Evolutionary conservation across 225 moss, liverwort and hornwort genomes (phyloP), one percentile per base, ranked within the genome.

Genomic region (Antitrichia curtipendula): DNA sequence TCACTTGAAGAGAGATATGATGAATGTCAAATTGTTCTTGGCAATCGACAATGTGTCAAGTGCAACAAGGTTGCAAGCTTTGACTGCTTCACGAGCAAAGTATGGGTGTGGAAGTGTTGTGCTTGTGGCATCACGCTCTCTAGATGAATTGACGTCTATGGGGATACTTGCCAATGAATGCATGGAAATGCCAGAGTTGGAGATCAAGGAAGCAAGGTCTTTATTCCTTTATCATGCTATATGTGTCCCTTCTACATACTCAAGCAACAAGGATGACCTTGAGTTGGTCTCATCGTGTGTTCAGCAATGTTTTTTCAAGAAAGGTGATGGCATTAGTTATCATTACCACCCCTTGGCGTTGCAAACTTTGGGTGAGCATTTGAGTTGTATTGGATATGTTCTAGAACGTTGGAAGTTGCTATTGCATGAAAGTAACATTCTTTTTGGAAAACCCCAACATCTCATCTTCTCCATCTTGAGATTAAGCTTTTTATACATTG

Each of bases 371-470:
- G 74, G 74, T 18, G 4, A 49, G 0, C 32, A 32, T 12, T 49
- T 74, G 7, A 18, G 4, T 74, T 1, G 2, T 31, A 2, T 2
- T 49, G 31, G 49, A 12, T 49, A 74, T 19, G 4, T 4, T 49
- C 7, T 0, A 0, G 4, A 74, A 4, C 1, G 4, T 7, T 49
- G 74, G 74, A 2, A 1, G 31, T 31, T 31, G 31, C 9, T 2
- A 45, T 74, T 74, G 12, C 0, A 7, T 49, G 49, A 19, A 49
- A 1, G 7, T 19, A 12, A 74, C 3, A 49, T 49, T 49, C 74
- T 20, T 49, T 74, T 49, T 31, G 19, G 49, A 12, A 1, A 49
- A 49, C 19, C 1, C 0, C 2, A 19, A 20, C 49, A 49, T 31
- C 49, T 3, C 0, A 10, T 74, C 31, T 74, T 74, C 4, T 74